Percentiles rank a stretch among this genome's conserved stretches.
These are phyloP conservation scores for Lactarius indigo DNA, from an alignment of 768 basidiomycete genomes.

Conservation along the genomic window DNA sequence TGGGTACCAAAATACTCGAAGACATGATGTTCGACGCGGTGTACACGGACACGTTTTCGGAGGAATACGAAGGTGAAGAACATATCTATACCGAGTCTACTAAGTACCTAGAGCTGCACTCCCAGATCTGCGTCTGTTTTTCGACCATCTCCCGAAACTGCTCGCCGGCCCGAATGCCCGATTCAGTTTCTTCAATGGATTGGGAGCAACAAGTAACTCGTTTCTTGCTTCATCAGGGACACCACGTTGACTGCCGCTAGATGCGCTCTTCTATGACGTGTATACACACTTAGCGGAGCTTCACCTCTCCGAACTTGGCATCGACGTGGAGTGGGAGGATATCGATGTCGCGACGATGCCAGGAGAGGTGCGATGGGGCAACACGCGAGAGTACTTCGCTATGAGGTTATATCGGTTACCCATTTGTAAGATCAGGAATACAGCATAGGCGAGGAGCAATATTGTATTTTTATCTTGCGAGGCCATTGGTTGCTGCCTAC, in stretches of 20 bases:
- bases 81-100: neutral
- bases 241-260: slow-evolving; percentile 38
- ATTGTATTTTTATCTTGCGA: neutral
- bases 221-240: neutral
- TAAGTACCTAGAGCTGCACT: neutral
- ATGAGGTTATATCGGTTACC: slow-evolving; percentile 74
- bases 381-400: slow-evolving; percentile 71
- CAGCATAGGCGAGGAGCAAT: slow-evolving; percentile 28
- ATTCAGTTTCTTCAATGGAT: slow-evolving; percentile 95
- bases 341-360: slow-evolving; percentile 56
- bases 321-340: slow-evolving; percentile 79
- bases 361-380: slow-evolving; percentile 69
- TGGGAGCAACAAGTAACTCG: slow-evolving; percentile 81
- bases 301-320: slow-evolving; percentile 78
- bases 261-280: slow-evolving; percentile 86
- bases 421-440: slow-evolving; percentile 34
- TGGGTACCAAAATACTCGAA: slow-evolving; percentile 56
- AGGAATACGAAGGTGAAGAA: slow-evolving; percentile 64
- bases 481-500: neutral
- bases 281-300: slow-evolving; percentile 82
- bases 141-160: slow-evolving; percentile 73
- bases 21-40: slow-evolving; percentile 76
- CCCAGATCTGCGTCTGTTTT: slow-evolving; percentile 72
- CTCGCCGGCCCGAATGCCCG: slow-evolving; percentile 69
- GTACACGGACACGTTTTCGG: slow-evolving; percentile 93